A percentile compares a stretch with the other conserved stretches of the same genome.
Evolutionary conservation across 768 basidiomycete species (phyloP).

Genomic region (Tulasnella sp.): DNA sequence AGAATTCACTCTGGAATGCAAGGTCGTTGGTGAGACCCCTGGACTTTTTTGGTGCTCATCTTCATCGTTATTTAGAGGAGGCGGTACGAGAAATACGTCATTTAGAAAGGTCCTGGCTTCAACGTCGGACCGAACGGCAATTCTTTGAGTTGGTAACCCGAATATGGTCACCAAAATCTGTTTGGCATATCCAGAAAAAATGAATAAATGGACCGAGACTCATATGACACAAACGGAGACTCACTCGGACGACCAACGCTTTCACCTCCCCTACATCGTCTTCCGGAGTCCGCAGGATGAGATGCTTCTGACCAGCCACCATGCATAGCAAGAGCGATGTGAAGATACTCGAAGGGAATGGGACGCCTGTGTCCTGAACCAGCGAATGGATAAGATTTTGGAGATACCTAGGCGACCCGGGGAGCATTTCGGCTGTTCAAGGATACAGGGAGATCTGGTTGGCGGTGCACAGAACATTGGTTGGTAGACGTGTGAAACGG

Average conservation of each 20-base stretch:
- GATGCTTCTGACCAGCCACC: constrained; percentile 10
- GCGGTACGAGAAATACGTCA: constrained; percentile 7
- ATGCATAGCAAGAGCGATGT: constrained; percentile 12
- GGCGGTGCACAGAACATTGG: too few species aligned
- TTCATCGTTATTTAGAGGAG: not conserved
- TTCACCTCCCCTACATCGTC: constrained; percentile 12
- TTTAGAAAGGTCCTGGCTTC: constrained; percentile 2
- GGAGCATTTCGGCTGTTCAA: too few species aligned
- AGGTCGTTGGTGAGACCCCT: too few species aligned
- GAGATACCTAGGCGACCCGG: too few species aligned
- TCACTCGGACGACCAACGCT: constrained; percentile 12
- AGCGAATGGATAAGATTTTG: too few species aligned
- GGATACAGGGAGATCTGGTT: too few species aligned
- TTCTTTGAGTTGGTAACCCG: constrained; percentile 7
- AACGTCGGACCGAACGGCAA: constrained; percentile 3
- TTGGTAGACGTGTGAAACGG: too few species aligned
- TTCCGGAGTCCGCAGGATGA: constrained; percentile 12
- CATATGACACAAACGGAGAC: not conserved
- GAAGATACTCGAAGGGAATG: not conserved
- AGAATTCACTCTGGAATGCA: too few species aligned
- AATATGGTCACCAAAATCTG: constrained; percentile 13
- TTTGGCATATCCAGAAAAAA: not conserved
- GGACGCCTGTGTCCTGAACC: too few species aligned
- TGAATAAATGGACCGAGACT: not conserved
- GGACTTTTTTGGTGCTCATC: too few species aligned